Conservation (phyloP, 805 yeast genomes). For the Danielia oregonensis region DNA sequence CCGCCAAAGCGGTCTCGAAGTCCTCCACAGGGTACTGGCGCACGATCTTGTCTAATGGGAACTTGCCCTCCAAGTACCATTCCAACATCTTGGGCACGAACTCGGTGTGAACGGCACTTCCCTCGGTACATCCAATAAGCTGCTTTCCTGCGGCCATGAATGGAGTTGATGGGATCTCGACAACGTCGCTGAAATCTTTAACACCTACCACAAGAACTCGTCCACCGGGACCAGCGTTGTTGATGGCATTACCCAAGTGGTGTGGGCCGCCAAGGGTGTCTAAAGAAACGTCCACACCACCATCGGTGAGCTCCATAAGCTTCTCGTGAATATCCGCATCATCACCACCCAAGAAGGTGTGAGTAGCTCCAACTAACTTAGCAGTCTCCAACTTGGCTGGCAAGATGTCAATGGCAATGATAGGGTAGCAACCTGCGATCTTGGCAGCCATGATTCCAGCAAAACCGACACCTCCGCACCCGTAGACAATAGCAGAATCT, state of each 20-base stretch:
- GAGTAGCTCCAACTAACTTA: constrained; percentile 9
- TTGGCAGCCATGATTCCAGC: constrained; percentile 11
- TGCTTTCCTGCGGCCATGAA: constrained; percentile 8
- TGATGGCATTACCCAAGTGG: constrained; percentile 7
- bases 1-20: constrained; percentile 7
- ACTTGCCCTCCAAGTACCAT: constrained; percentile 6
- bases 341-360: constrained; percentile 4
- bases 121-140: constrained; percentile 9
- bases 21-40: constrained; percentile 4
- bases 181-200: constrained; percentile 2
- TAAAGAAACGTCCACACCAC: constrained; percentile 8
- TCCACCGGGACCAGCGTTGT: constrained; percentile 5
- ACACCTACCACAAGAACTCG: constrained; percentile 8
- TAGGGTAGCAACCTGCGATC: constrained; percentile 8
- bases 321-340: constrained; percentile 6
- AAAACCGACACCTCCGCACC: constrained; percentile 10
- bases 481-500: constrained; percentile 6
- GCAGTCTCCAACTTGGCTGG: constrained; percentile 6
- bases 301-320: constrained; percentile 7
- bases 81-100: constrained; percentile 7
- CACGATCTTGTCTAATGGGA: constrained; percentile 6
- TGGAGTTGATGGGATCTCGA: constrained; percentile 5
- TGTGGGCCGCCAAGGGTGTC: constrained; percentile 8
- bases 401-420: constrained; percentile 7
- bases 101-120: constrained; percentile 7